Conservation (phyloP, 208 protist species). For the Leishmania aethiopica region DNA sequence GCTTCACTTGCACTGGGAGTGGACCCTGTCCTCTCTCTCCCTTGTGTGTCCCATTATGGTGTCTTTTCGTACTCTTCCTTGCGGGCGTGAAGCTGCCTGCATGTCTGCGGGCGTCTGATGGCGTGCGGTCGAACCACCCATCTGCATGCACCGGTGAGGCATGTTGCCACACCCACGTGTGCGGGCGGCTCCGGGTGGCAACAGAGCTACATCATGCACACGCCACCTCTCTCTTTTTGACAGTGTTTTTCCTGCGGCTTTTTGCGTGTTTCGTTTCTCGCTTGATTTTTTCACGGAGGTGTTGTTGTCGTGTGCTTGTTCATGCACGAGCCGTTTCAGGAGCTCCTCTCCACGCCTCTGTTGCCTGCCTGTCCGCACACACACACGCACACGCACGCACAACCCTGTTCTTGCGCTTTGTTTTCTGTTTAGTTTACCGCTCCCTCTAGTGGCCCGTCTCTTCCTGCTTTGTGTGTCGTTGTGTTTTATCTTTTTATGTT, state of each 20-base stretch:
- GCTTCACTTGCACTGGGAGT: too few relatives aligned
- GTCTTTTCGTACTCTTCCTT: background rate
- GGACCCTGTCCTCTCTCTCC: background rate
- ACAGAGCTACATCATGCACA: background rate
- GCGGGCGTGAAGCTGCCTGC: background rate
- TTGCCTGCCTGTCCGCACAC: background rate
- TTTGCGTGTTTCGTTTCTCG: background rate
- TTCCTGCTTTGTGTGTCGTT: background rate
- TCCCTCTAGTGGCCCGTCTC: too few relatives aligned
- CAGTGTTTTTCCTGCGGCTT: background rate
- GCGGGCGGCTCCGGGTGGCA: background rate
- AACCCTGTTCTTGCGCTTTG: too few relatives aligned
- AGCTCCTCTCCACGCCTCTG: background rate
- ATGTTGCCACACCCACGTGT: background rate
- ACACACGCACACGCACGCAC: too few relatives aligned
- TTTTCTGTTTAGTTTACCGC: too few relatives aligned
- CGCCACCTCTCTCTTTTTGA: background rate
- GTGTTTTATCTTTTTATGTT: background rate
- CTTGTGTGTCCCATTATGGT: background rate
- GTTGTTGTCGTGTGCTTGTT: background rate
- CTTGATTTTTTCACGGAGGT: background rate
- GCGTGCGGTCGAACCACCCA: background rate
- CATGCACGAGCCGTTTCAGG: background rate
- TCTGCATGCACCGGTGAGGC: background rate
- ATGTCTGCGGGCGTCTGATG: background rate